phyloP scores from a whole-genome alignment of 139 green algal species.

The Asterochloris sp. region DNA sequence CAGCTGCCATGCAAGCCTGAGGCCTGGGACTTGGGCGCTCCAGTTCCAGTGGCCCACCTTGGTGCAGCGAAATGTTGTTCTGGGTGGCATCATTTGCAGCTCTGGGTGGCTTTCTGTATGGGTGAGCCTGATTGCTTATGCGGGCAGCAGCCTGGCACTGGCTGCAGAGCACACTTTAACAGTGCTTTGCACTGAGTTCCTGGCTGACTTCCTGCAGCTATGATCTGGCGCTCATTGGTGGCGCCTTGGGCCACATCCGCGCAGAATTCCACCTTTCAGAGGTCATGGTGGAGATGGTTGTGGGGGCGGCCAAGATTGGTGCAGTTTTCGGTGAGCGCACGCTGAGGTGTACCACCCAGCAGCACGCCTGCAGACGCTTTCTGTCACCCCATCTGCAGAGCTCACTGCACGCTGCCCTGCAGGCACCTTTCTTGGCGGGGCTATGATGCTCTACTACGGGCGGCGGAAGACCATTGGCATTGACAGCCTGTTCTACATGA shows the following conservation, averaged over 20 bases:
- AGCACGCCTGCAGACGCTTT: too few species aligned
- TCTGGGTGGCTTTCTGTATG: constrained; percentile 76
- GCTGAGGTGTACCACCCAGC: too few species aligned
- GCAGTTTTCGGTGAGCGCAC: constrained; percentile 44
- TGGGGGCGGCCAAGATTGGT: constrained; percentile 73
- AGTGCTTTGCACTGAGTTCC: not conserved
- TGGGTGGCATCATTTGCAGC: constrained; percentile 53
- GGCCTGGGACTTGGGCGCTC: too few species aligned
- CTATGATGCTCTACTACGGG: constrained; percentile 73
- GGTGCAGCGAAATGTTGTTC: constrained; percentile 39
- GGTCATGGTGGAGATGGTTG: constrained; percentile 48
- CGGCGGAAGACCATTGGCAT: constrained; percentile 57
- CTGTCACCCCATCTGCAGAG: too few species aligned
- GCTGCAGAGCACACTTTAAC: not conserved
- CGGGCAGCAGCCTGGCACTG: not conserved
- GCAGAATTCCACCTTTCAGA: constrained; percentile 38
- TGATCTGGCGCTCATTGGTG: constrained; percentile 65
- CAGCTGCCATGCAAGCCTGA: too few species aligned
- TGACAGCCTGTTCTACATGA: constrained; percentile 56
- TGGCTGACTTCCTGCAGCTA: constrained; percentile 38
- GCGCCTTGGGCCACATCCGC: constrained; percentile 66
- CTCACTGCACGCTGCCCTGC: too few species aligned
- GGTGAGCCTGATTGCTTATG: constrained; percentile 30
- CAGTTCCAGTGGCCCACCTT: not conserved
- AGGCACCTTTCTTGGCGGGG: constrained; percentile 56